Conservation (phyloP, 2,329 filamentous ascomycete species). For the Penicillium sp. region DNA sequence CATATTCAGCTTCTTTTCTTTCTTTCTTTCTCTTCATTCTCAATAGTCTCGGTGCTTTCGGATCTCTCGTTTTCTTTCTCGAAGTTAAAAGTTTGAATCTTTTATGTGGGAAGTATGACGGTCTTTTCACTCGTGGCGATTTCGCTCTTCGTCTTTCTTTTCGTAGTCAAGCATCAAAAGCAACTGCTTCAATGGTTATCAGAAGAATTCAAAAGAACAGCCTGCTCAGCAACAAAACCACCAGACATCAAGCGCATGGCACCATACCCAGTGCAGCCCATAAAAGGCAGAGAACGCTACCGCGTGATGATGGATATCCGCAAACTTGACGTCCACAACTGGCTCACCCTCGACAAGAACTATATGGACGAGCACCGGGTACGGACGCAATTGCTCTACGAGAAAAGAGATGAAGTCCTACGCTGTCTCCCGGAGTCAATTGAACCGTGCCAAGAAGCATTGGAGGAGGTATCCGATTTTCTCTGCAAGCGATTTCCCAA, state of each 20-base stretch:
- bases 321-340: slow-evolving; percentile 46
- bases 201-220: neutral
- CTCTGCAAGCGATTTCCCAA: slow-evolving; percentile 45
- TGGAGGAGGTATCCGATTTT: slow-evolving; percentile 47
- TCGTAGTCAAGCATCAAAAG: slow-evolving; percentile 29
- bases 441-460: slow-evolving; percentile 47
- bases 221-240: slow-evolving; percentile 4
- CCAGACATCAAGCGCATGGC: slow-evolving; percentile 33
- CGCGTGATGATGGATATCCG: slow-evolving; percentile 49
- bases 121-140: slow-evolving; percentile 30
- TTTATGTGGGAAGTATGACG: slow-evolving; percentile 30
- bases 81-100: neutral
- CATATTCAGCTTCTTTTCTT: neutral
- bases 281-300: slow-evolving; percentile 39
- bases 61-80: slow-evolving; percentile 1
- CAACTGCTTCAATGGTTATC: slow-evolving; percentile 14
- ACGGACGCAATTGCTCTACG: slow-evolving; percentile 41
- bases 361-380: slow-evolving; percentile 46
- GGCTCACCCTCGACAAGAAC: slow-evolving; percentile 49
- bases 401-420: slow-evolving; percentile 42
- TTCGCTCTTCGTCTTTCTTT: slow-evolving; percentile 30
- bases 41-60: slow-evolving; percentile 1
- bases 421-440: slow-evolving; percentile 45
- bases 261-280: slow-evolving; percentile 39
- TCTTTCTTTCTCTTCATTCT: neutral